Evolutionary conservation across 192 early-diverging fungal species (phyloP).

Genomic region (Chytriomyces sp.): DNA sequence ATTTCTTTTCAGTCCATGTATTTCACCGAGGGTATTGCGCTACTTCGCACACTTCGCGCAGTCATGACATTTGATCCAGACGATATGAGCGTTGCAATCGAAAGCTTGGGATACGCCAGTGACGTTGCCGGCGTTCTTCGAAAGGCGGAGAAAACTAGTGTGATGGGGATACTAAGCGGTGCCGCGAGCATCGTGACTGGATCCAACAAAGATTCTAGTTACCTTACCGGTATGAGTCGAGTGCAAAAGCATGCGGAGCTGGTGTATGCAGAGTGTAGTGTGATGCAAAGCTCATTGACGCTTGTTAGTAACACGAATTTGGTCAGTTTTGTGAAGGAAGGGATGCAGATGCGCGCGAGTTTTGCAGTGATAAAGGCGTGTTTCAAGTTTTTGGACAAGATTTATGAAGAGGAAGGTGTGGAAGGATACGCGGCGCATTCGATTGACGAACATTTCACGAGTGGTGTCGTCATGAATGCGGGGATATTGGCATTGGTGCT

Average conservation of each 20-base stretch:
- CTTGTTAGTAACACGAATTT: constrained; percentile 77
- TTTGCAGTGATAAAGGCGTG: constrained; percentile 67
- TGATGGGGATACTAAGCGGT: constrained; percentile 57
- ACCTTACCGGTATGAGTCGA: constrained; percentile 58
- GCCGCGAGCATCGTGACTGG: constrained; percentile 42
- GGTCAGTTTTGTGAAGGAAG: constrained; percentile 76
- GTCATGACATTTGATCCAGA: constrained; percentile 78
- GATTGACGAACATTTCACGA: constrained; percentile 82
- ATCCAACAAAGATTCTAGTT: constrained; percentile 49
- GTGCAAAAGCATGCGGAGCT: constrained; percentile 80
- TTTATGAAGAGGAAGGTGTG: constrained; percentile 47
- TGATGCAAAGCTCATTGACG: constrained; percentile 76
- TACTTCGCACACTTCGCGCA: constrained; percentile 71
- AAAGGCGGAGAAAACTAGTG: constrained; percentile 51
- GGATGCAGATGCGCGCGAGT: constrained; percentile 72
- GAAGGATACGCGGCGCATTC: constrained; percentile 43
- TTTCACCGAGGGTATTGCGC: constrained; percentile 71
- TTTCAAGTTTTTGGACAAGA: constrained; percentile 42
- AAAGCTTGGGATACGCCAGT: constrained; percentile 65
- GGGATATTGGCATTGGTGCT: constrained; percentile 81
- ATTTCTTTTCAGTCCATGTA: constrained; percentile 60
- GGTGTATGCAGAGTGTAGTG: constrained; percentile 76
- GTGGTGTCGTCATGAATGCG: constrained; percentile 78
- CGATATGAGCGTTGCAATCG: constrained; percentile 70
- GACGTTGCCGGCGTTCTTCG: constrained; percentile 65